These are phyloP conservation scores for Populus hybrid DNA, from an alignment of 441 rosid genomes.

Conservation along the genomic window DNA sequence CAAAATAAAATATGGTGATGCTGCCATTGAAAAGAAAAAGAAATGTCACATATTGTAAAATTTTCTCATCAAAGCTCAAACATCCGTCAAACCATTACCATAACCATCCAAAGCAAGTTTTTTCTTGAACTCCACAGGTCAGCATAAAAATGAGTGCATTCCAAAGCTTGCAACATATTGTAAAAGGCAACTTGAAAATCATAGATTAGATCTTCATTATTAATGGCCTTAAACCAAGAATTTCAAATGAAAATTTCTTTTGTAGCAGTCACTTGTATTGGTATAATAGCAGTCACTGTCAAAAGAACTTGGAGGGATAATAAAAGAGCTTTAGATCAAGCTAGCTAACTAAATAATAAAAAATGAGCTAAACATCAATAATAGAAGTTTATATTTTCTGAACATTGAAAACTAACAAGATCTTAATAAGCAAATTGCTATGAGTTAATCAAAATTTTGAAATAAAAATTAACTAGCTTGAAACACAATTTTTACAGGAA, in stretches of 20 bases:
- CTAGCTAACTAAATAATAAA: neutral
- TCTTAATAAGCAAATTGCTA: neutral
- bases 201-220: neutral
- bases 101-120: neutral
- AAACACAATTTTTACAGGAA: neutral
- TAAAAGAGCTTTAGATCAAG: neutral
- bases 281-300: neutral
- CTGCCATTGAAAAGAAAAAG: slow-evolving; percentile 34
- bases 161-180: neutral
- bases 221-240: neutral
- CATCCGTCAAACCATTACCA: neutral
- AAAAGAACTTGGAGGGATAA: neutral
- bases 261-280: neutral
- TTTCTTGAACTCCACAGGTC: neutral
- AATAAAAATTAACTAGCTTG: neutral
- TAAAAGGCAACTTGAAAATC: neutral
- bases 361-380: neutral
- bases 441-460: neutral
- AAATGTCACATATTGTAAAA: neutral
- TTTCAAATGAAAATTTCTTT: neutral
- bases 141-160: neutral
- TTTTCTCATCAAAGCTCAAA: neutral
- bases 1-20: slow-evolving; percentile 70
- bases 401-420: neutral
- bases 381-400: neutral